Evolutionary conservation across 805 yeast species (phyloP), one percentile per base, ranked within the genome.

Genomic region (Cyberlindnera meyerae): DNA sequence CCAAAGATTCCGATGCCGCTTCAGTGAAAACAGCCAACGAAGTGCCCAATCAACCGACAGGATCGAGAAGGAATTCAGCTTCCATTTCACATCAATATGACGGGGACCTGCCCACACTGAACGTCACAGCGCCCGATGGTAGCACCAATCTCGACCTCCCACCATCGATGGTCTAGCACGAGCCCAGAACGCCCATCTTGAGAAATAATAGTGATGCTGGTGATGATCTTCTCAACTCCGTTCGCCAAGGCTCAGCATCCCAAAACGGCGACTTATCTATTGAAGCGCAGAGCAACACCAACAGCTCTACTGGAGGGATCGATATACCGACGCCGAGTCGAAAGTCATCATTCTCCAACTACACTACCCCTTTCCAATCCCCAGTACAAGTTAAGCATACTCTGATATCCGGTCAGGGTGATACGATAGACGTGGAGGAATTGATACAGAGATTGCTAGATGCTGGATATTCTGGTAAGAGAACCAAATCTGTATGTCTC

Each of bases 381-480:
- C 53, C 53, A 24, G 35, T 36, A 5, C 46, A 38, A 32, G 29
- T 29, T 16, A 29, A 55, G 42, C 30, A 46, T 31, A 31, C 60
- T 48, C 41, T 63, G 45, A 37, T 42, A 31, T 13, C 47, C 3
- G 11, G 42, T 1, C 36, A 45, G 7, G 28, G 37, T 0, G 39
- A 24, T 12, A 34, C 45, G 8, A 45, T 67, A 14, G 79, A 89
- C 57, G 72, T 93, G 31, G 98, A 93, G 61, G 94, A 86, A 54
- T 68, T 86, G 33, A 93, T 93, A 43, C 97, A 89, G 64, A 69
- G 95, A 49, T 70, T 93, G 45, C 69, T 93, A 45, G 97, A 93
- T 63, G 96, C 96, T 1, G 99, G 97, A 8, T 93, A 93, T 62
- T 76, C 89, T 11, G 97, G 97, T 7, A 93, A 90, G 59, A 73